Percentiles rank a stretch among this genome's conserved stretches.
These are phyloP conservation scores for Cryptosporidium parvum DNA, from an alignment of 169 alveolate species.

Conservation along the genomic window DNA sequence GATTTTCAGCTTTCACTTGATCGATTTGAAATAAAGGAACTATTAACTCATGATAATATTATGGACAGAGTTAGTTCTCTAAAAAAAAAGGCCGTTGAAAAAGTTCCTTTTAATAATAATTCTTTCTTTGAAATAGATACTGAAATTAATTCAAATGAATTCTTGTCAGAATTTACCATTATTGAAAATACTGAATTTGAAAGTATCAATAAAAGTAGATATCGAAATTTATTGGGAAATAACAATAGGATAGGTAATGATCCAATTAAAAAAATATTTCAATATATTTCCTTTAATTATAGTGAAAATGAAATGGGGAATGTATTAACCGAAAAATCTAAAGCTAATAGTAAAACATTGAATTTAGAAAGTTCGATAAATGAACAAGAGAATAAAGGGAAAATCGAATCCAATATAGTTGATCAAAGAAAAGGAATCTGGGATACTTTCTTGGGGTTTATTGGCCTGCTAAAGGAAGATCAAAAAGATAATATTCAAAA, in stretches of 20 bases:
- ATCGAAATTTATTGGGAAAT: conserved; percentile 12
- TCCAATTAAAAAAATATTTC: neutral
- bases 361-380: neutral
- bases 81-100: conserved; percentile 24
- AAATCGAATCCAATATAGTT: neutral
- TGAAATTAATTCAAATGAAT: neutral
- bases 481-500: conserved; percentile 2
- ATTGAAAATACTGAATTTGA: neutral
- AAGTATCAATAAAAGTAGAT: neutral
- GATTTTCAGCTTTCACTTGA: conserved; percentile 74
- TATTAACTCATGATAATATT: conserved; percentile 25
- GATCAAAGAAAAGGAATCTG: conserved; percentile 30
- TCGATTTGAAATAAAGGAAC: conserved; percentile 40
- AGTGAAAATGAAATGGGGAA: neutral
- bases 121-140: neutral
- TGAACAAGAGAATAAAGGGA: neutral
- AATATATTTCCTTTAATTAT: conserved; percentile 10
- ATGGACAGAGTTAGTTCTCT: conserved; percentile 7
- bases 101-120: conserved; percentile 19
- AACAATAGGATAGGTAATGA: neutral
- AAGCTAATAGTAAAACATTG: neutral
- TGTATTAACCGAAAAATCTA: neutral
- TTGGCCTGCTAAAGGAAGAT: conserved; percentile 20
- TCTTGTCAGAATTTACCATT: neutral
- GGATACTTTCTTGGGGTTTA: conserved; percentile 23